Percentiles rank a stretch among this genome's conserved stretches.
Evolutionary conservation across 495 filamentous ascomycete genomes (phyloP).

Genomic region (Talaromyces thailandensis): DNA sequence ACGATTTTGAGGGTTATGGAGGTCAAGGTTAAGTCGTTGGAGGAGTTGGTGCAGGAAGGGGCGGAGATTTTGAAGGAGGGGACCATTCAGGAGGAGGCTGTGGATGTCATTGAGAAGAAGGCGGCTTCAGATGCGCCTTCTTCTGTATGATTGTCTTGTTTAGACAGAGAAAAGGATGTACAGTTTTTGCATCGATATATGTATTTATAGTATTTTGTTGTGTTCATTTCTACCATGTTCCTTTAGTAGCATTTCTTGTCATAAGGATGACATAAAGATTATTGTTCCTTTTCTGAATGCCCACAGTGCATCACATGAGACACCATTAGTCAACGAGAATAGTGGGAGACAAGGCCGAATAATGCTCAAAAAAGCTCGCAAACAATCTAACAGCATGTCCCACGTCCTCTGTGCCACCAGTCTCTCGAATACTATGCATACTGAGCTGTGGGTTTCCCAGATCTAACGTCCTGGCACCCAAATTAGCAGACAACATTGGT

Average conservation of each 20-base stretch:
- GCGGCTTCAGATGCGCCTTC: too few species aligned
- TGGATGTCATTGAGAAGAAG: constrained; percentile 6
- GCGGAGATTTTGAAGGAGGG: constrained; percentile 29
- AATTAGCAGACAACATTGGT: constrained; percentile 78
- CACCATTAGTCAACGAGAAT: constrained; percentile 63
- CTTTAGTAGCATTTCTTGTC: background rate
- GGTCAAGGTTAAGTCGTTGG: constrained; percentile 57
- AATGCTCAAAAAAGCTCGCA: constrained; percentile 77
- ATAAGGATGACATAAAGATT: background rate
- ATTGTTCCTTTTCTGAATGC: background rate
- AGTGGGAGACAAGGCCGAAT: constrained; percentile 66
- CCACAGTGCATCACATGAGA: background rate
- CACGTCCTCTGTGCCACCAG: constrained; percentile 77
- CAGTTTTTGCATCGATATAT: background rate
- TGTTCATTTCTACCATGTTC: background rate
- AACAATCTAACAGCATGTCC: constrained; percentile 82
- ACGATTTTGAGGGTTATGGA: constrained; percentile 82
- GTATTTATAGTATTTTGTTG: constrained; percentile 1
- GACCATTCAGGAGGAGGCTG: background rate
- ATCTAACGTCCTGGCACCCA: constrained; percentile 84
- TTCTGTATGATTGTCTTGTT: background rate
- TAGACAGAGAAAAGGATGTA: background rate
- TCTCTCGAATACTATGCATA: constrained; percentile 98
- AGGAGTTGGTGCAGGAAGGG: constrained; percentile 42
- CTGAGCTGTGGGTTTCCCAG: constrained; percentile 91